A percentile compares a stretch with the other conserved stretches of the same genome.
These are phyloP conservation scores for Fusarium sp. DNA, from an alignment of 2,329 filamentous ascomycete genomes.

Conservation along the genomic window DNA sequence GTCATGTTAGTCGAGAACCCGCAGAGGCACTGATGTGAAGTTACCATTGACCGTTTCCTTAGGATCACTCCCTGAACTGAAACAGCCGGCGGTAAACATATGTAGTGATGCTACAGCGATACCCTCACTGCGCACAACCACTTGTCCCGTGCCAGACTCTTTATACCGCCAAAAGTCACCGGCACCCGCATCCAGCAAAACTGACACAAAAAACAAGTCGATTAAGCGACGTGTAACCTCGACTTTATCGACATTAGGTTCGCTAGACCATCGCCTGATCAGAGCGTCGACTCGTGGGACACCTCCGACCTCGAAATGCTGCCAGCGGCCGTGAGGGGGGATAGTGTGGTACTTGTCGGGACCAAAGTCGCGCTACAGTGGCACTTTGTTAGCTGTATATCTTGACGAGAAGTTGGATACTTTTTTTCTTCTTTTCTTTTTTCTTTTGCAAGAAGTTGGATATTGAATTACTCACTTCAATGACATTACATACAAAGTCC, in stretches of 20 bases:
- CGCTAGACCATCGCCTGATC: not conserved
- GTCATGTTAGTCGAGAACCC: too few species aligned
- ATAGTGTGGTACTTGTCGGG: conserved; percentile 59
- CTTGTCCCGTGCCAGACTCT: not conserved
- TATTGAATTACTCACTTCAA: conserved; percentile 52
- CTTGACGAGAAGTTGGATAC: too few species aligned
- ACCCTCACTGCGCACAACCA: not conserved
- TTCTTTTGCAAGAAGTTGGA: too few species aligned
- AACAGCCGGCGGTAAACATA: too few species aligned
- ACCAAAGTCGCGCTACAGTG: conserved; percentile 60
- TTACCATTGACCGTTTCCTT: conserved; percentile 51
- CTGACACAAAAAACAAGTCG: not conserved
- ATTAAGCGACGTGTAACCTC: not conserved
- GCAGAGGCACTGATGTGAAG: too few species aligned
- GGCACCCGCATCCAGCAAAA: not conserved
- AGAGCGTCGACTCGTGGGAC: not conserved
- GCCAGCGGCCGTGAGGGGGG: conserved; percentile 42
- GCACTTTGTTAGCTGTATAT: too few species aligned
- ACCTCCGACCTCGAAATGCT: conserved; percentile 68
- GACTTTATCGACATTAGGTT: not conserved
- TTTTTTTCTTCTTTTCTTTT: too few species aligned
- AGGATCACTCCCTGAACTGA: not conserved
- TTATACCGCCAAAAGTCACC: not conserved
- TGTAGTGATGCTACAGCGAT: not conserved
- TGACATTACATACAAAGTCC: conserved; percentile 57